Percentiles rank a stretch among this genome's conserved stretches.
Conservation (phyloP, 306 rosid genomes). For the Dryas alaskensis region DNA sequence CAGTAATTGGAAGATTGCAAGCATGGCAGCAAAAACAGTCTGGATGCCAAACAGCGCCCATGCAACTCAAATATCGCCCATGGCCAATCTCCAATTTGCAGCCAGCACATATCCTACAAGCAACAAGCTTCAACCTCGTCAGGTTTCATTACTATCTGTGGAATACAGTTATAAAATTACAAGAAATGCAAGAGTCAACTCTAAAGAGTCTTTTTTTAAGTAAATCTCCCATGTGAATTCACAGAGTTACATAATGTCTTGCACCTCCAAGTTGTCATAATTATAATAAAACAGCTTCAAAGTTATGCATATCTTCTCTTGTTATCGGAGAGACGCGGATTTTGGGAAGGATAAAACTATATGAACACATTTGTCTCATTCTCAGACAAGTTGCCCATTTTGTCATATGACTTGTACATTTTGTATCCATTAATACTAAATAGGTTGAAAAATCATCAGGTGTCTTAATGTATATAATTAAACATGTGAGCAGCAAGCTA, state of each 20-base stretch:
- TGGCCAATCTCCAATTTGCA: constrained; percentile 76
- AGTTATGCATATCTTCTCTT: neutral
- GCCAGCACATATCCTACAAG: constrained; percentile 82
- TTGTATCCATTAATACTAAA: neutral
- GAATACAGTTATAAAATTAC: constrained; percentile 9
- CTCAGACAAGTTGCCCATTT: neutral
- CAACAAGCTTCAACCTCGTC: constrained; percentile 22
- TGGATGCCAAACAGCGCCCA: constrained; percentile 89
- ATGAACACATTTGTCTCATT: neutral
- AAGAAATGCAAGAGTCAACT: constrained; percentile 3
- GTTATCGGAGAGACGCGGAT: neutral
- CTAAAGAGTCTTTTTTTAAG: constrained; percentile 3
- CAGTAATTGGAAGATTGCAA: constrained; percentile 84
- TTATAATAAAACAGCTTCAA: neutral
- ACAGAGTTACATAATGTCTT: neutral
- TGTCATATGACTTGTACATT: neutral
- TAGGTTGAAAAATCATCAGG: neutral
- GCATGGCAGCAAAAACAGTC: constrained; percentile 75
- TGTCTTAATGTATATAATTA: neutral
- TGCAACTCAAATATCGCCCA: constrained; percentile 73
- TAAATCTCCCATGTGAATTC: neutral
- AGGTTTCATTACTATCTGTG: neutral
- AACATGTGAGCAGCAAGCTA: neutral
- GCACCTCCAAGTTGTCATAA: neutral
- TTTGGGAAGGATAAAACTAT: neutral